Base-by-base conservation (phyloP, 768 basidiomycete genomes). In the Pulveroboletus sp. region DNA sequence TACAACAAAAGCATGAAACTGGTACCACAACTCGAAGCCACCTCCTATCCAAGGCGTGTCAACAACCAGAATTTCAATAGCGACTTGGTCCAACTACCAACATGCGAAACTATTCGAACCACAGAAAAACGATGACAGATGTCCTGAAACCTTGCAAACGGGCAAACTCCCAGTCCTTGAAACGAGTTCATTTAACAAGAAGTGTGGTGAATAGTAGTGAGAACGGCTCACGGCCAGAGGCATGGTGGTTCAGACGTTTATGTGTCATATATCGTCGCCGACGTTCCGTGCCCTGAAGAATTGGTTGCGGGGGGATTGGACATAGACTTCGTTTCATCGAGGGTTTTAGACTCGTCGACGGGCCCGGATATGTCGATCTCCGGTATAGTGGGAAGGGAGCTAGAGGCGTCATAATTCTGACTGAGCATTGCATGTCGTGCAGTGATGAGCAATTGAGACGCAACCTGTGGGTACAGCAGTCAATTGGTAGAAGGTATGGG, bases 401-500 rank as follows among this genome's bases (percentile, higher is more conserved):
- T 6, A 3, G 3, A 5, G 11, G 1, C 8, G 5, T 32, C 18
- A 8, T 5, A 35, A 27, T 9, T 1, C 17, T 36, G 57, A 39
- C 21, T 49, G 24, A 38, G 0, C 40, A 56, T 15, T 5, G 31
- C 57, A 28, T 60, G 41, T 5, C 58, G 57, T 18, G 58, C 54
- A 5, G 47, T 59, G 18, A 60, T 31, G 38, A 59, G 54, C 5
- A 60, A 27, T 27, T 56, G 58, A n/a, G 57, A 59, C 18, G 31
- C 18, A 7, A 56, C 6, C 57, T 58, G 15, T 3, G 31, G 9
- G 26, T 6, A 28, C 28, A 13, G 21, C 2, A 14, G 31, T 58
- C 17, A 44, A 28, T 27, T 21, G 38, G 6, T 10, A 14, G 11
- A 26, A 40, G 6, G 10, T 1, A 18, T 7, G 4, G n/a, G 5